Evolutionary conservation across 208 protist genomes (phyloP).

Genomic region (Leishmania gerbilli): DNA sequence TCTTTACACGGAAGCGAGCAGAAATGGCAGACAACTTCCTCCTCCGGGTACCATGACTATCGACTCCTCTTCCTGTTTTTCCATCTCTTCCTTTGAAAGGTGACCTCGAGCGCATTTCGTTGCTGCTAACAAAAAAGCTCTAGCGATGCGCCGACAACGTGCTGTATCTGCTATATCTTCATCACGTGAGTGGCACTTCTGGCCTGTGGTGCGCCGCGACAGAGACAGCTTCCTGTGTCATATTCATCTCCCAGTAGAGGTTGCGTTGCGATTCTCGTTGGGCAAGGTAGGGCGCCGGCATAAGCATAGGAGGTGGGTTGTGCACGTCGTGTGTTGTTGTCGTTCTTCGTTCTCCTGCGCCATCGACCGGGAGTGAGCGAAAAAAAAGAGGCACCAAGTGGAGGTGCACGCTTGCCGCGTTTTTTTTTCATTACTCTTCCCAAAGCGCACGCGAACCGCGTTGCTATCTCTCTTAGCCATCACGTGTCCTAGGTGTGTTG

Average conservation of each 20-base stretch:
- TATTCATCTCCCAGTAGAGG: neutral
- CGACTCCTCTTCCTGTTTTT: conserved; percentile 11
- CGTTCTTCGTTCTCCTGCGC: neutral
- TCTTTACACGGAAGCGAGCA: neutral
- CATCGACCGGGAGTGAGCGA: neutral
- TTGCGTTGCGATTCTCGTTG: neutral
- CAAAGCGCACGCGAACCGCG: neutral
- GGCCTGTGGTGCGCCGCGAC: neutral
- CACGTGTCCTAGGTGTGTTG: neutral
- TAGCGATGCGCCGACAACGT: neutral
- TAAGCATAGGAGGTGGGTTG: neutral
- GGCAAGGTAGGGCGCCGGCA: neutral
- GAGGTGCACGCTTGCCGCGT: neutral
- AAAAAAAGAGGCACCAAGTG: neutral
- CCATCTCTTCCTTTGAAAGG: neutral
- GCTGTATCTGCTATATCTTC: neutral
- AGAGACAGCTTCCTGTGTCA: neutral
- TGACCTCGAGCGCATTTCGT: neutral
- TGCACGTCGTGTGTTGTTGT: neutral
- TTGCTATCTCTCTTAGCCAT: neutral
- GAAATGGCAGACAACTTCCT: neutral
- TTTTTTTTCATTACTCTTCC: neutral
- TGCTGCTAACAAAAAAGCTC: neutral
- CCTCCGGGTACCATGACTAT: neutral
- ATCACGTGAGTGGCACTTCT: neutral